These are phyloP conservation scores for Coemansia sp. DNA, from an alignment of 192 early-diverging fungal genomes.

Conservation along the genomic window DNA sequence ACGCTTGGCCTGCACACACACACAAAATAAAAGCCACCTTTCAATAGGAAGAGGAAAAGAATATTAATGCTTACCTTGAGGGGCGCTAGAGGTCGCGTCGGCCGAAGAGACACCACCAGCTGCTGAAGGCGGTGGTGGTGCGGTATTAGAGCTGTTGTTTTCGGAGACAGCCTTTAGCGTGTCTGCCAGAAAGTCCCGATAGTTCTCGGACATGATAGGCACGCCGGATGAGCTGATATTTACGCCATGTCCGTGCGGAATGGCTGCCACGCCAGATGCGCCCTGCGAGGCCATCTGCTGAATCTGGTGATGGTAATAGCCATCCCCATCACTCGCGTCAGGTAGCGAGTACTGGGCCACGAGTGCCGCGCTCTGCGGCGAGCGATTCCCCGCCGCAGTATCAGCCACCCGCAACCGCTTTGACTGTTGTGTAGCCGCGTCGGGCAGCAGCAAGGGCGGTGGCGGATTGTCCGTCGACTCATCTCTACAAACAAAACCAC, in stretches of 20 bases:
- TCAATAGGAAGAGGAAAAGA: not conserved
- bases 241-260: conserved; percentile 46
- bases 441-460: not conserved
- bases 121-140: not conserved
- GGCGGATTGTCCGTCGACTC: conserved; percentile 4
- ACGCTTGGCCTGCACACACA: not conserved
- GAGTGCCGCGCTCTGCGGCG: conserved; percentile 50
- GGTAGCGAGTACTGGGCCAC: conserved; percentile 38
- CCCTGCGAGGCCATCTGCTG: conserved; percentile 9
- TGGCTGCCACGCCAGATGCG: conserved; percentile 13
- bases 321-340: conserved; percentile 6
- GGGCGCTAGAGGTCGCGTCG: not conserved
- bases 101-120: not conserved
- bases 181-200: conserved; percentile 32
- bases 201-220: conserved; percentile 34
- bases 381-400: conserved; percentile 14
- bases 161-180: conserved; percentile 34
- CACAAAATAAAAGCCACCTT: not conserved
- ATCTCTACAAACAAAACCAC: conserved; percentile 15
- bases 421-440: not conserved
- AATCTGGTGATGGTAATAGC: not conserved
- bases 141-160: conserved; percentile 1
- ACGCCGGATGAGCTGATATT: conserved; percentile 41
- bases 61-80: conserved; percentile 1
- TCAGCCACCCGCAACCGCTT: conserved; percentile 6